Evolutionary conservation across 2,329 filamentous ascomycete genomes (phyloP).

Genomic region (Pyrenophora teres): DNA sequence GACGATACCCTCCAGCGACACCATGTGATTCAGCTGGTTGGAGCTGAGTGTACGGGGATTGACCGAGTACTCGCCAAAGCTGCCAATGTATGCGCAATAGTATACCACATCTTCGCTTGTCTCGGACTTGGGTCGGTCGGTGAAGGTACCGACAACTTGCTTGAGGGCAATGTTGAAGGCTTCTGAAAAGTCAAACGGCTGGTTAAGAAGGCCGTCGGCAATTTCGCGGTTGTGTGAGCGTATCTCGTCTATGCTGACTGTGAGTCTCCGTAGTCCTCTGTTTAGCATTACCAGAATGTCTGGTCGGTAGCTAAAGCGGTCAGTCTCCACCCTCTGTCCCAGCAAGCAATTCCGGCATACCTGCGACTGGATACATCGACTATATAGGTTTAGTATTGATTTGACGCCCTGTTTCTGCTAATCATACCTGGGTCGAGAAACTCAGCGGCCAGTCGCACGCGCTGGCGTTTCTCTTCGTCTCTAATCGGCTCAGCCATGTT

Average conservation of each 20-base stretch:
- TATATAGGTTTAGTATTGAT: constrained; percentile 41
- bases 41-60: constrained; percentile 93
- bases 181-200: constrained; percentile 84
- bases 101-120: constrained; percentile 77
- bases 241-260: constrained; percentile 79
- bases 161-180: constrained; percentile 92
- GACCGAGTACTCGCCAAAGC: constrained; percentile 92
- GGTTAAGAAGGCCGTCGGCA: constrained; percentile 76
- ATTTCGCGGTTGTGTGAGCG: constrained; percentile 84
- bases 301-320: constrained; percentile 75
- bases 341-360: constrained; percentile 39
- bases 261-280: constrained; percentile 62
- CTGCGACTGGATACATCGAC: constrained; percentile 62
- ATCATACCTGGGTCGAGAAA: constrained; percentile 88
- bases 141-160: constrained; percentile 80
- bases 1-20: constrained; percentile 95
- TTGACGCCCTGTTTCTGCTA: background rate
- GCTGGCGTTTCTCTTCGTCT: constrained; percentile 83
- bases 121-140: constrained; percentile 75
- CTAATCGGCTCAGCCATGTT: constrained; percentile 56
- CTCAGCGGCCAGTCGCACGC: constrained; percentile 84
- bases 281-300: constrained; percentile 82
- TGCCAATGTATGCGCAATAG: constrained; percentile 96
- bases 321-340: constrained; percentile 18
- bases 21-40: constrained; percentile 90